Evolutionary conservation across 306 rosid genomes (phyloP).

Genomic region (Sechiopsis laciniata): DNA sequence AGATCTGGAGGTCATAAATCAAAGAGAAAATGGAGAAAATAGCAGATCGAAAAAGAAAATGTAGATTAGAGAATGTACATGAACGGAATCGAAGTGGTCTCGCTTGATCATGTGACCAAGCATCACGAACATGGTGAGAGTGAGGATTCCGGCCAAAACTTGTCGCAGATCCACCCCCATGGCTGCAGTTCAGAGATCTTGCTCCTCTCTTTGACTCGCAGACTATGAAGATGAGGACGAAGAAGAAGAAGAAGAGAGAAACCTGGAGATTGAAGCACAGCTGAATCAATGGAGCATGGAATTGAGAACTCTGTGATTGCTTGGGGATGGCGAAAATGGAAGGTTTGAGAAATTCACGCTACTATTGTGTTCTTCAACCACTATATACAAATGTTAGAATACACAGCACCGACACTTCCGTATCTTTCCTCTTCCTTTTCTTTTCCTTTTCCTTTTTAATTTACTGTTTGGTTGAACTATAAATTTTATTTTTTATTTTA

Average conservation of each 20-base stretch:
- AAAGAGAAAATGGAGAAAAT: not conserved
- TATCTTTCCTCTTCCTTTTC: not conserved
- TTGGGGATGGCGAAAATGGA: not conserved
- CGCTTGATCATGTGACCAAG: conserved; percentile 96
- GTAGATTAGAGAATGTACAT: conserved; percentile 35
- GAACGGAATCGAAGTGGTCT: conserved; percentile 86
- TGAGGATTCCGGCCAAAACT: conserved; percentile 81
- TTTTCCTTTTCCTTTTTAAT: not conserved
- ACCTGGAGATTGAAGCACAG: not conserved
- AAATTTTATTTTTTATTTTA: too few relatives aligned
- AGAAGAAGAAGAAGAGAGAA: conserved; percentile 21
- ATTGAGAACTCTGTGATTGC: not conserved
- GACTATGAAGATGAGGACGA: too few relatives aligned
- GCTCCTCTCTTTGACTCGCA: too few relatives aligned
- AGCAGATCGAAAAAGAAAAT: not conserved
- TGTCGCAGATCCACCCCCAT: conserved; percentile 97
- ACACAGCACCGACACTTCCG: conserved; percentile 16
- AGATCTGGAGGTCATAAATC: not conserved
- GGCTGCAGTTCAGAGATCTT: conserved; percentile 16
- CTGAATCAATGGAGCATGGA: not conserved
- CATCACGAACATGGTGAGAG: conserved; percentile 91
- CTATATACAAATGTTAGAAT: not conserved
- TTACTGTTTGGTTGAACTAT: not conserved
- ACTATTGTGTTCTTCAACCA: too few relatives aligned
- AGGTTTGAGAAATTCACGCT: too few relatives aligned